Evolutionary conservation across 176 grass and related monocot species (phyloP).

Genomic region (Bromus sterilis): DNA sequence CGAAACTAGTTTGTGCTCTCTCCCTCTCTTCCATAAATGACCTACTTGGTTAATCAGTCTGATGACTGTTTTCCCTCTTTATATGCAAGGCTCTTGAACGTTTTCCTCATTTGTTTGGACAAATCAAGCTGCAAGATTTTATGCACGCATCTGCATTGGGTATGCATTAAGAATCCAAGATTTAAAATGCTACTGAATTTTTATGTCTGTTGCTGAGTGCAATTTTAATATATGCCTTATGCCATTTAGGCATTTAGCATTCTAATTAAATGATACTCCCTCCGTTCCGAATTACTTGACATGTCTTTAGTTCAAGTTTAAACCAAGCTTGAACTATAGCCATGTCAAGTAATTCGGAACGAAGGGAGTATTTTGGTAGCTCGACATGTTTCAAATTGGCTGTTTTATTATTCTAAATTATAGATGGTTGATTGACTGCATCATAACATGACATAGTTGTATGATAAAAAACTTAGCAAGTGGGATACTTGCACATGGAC

Average conservation of each 20-base stretch:
- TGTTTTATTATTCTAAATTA: not conserved
- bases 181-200: not conserved
- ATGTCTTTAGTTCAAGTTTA: no score
- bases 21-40: not conserved
- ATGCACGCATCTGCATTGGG: constrained; percentile 70
- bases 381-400: not conserved
- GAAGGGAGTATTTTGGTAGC: not conserved
- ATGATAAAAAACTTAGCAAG: not conserved
- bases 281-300: no score
- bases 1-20: constrained; percentile 31
- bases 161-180: constrained; percentile 21
- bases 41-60: not conserved
- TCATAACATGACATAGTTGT: not conserved
- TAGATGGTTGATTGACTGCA: not conserved
- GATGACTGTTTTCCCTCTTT: not conserved
- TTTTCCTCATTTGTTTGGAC: constrained; percentile 52
- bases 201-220: not conserved
- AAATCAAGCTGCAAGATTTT: constrained; percentile 50
- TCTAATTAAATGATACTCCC: no score
- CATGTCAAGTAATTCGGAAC: no score
- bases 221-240: not conserved
- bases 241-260: not conserved
- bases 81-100: constrained; percentile 52
- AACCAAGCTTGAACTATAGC: no score
- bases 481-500: not conserved